Percentiles rank a stretch among this genome's conserved stretches.
Evolutionary conservation across 495 filamentous ascomycete genomes (phyloP).

Genomic region (Hypoxylon intermedium): DNA sequence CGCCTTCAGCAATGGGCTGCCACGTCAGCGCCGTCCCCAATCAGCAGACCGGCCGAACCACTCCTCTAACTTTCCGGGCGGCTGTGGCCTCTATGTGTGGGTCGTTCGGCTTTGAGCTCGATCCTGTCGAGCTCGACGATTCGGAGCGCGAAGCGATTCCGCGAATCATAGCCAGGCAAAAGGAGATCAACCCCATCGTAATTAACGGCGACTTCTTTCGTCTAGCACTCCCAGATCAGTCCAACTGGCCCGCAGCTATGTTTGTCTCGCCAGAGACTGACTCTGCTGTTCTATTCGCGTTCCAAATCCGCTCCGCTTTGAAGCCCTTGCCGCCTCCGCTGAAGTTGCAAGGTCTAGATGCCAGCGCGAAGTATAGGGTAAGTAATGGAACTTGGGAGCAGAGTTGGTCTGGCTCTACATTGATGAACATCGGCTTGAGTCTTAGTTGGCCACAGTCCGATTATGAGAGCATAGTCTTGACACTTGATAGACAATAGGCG

Average conservation of each 20-base stretch:
- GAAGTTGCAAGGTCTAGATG: slow-evolving; percentile 55
- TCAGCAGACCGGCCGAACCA: slow-evolving; percentile 55
- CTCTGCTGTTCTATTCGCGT: slow-evolving; percentile 57
- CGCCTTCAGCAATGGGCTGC: slow-evolving; percentile 62
- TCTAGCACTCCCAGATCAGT: slow-evolving; percentile 58
- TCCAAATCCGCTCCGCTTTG: slow-evolving; percentile 53
- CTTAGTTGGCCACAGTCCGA: slow-evolving; percentile 49
- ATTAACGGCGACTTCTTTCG: slow-evolving; percentile 60
- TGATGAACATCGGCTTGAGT: slow-evolving; percentile 58
- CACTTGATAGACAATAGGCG: slow-evolving; percentile 47
- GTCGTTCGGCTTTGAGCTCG: slow-evolving; percentile 62
- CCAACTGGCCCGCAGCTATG: slow-evolving; percentile 62
- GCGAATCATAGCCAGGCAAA: slow-evolving; percentile 52
- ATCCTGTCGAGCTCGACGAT: slow-evolving; percentile 51
- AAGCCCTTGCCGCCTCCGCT: slow-evolving; percentile 55
- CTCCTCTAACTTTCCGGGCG: slow-evolving; percentile 57
- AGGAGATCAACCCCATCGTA: slow-evolving; percentile 60
- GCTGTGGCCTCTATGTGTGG: slow-evolving; percentile 67
- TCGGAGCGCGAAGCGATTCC: slow-evolving; percentile 57
- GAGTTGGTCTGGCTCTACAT: slow-evolving; percentile 52
- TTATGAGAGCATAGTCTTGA: slow-evolving; percentile 53
- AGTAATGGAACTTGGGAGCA: slow-evolving; percentile 52
- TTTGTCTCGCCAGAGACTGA: slow-evolving; percentile 55
- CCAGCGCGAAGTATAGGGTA: slow-evolving; percentile 51
- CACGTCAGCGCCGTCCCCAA: slow-evolving; percentile 64